Evolutionary conservation across 1,284 basidiomycete genomes (phyloP).

Genomic region (Ceratobasidium sp.): DNA sequence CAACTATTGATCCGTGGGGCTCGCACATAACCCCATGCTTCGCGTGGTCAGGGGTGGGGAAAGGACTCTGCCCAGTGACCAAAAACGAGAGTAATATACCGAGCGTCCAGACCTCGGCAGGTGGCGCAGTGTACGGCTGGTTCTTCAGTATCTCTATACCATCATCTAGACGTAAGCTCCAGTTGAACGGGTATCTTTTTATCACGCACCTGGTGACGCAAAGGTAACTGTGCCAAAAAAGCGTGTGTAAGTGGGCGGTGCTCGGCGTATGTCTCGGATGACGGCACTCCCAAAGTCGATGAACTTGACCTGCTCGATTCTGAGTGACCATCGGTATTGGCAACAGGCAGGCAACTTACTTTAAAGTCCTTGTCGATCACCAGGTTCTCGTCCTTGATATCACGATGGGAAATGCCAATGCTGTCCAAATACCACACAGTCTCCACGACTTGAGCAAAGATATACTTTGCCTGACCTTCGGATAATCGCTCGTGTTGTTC

Average conservation of each 20-base stretch:
- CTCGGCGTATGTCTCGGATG: constrained; percentile 69
- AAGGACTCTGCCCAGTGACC: constrained; percentile 85
- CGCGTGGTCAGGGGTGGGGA: constrained; percentile 76
- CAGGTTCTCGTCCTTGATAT: constrained; percentile 94
- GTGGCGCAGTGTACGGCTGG: constrained; percentile 66
- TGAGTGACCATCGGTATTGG: background rate
- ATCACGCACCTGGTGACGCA: constrained; percentile 55
- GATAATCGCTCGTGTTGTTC: constrained; percentile 83
- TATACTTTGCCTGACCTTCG: constrained; percentile 80
- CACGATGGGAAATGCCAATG: constrained; percentile 84
- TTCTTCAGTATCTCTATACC: constrained; percentile 79
- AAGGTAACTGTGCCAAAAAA: constrained; percentile 86
- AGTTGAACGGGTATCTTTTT: constrained; percentile 3
- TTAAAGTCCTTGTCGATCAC: constrained; percentile 79
- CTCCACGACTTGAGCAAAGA: constrained; percentile 88
- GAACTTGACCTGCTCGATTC: constrained; percentile 73
- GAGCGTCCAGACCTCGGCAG: constrained; percentile 91
- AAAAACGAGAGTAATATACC: constrained; percentile 88
- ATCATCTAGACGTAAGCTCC: constrained; percentile 17
- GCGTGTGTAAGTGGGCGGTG: constrained; percentile 71
- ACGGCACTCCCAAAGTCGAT: constrained; percentile 94
- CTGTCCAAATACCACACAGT: constrained; percentile 80
- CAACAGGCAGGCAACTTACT: constrained; percentile 51
- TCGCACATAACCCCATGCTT: constrained; percentile 53
- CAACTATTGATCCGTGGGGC: constrained; percentile 46